Evolutionary conservation across 192 early-diverging fungal species (phyloP).

Genomic region (Pecoramyces ruminantium): DNA sequence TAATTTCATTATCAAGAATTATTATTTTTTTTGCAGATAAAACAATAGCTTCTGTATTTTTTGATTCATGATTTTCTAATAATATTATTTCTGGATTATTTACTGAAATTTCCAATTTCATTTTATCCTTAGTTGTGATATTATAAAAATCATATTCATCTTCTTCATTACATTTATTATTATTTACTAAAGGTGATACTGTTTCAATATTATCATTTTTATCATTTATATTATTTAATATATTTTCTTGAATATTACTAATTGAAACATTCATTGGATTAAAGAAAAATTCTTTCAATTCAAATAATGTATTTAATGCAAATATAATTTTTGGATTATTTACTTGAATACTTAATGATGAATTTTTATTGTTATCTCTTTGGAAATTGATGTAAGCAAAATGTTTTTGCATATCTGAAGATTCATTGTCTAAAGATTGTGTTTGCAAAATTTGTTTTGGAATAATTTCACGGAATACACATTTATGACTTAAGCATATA

Average conservation of each 20-base stretch:
- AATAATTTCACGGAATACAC: neutral
- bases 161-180: neutral
- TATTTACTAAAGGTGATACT: neutral
- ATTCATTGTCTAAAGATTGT: no score
- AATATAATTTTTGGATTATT: neutral
- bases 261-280: neutral
- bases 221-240: neutral
- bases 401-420: neutral
- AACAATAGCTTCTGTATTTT: slow-evolving; percentile 72
- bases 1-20: slow-evolving; percentile 58
- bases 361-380: neutral
- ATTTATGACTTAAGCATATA: neutral
- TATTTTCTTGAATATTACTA: neutral
- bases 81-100: neutral
- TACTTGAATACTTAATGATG: neutral
- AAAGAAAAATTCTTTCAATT: neutral
- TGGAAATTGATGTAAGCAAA: neutral
- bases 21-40: slow-evolving; percentile 64
- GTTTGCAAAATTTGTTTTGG: neutral
- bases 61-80: neutral
- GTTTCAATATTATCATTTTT: no score
- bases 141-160: neutral
- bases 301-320: neutral
- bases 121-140: neutral
- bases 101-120: neutral